phyloP scores from a whole-genome alignment of 1,284 basidiomycete genomes.

The Puccinia triticina region DNA sequence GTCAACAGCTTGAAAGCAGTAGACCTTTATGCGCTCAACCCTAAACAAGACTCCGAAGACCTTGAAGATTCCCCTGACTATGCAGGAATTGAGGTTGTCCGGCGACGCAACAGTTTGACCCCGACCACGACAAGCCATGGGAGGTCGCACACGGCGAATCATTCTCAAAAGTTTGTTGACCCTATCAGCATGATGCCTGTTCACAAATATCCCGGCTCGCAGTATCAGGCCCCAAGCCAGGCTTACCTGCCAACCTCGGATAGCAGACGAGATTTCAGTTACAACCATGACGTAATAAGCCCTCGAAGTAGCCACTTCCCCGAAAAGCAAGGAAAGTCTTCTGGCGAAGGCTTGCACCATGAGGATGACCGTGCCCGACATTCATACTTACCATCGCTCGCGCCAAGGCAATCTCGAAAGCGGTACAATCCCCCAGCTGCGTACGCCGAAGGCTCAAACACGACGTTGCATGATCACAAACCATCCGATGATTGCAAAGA shows the following conservation, averaged over 20 bases:
- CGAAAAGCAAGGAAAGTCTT: constrained; percentile 1
- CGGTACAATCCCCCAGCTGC: background rate
- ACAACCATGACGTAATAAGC: background rate
- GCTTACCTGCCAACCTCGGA: background rate
- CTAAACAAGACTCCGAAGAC: constrained; percentile 48
- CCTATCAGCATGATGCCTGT: background rate
- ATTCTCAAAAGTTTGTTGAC: background rate
- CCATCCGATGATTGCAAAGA: constrained; percentile 1
- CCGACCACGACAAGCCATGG: background rate
- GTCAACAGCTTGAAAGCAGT: constrained; percentile 24
- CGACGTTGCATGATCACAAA: background rate
- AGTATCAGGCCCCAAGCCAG: background rate
- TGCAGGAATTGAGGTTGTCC: constrained; percentile 42
- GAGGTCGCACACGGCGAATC: background rate
- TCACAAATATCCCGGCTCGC: background rate
- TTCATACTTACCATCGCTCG: background rate
- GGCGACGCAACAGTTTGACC: constrained; percentile 28
- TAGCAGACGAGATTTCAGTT: background rate
- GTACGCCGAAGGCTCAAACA: background rate
- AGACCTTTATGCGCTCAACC: constrained; percentile 27
- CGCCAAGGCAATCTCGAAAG: background rate
- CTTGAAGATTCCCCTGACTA: constrained; percentile 41
- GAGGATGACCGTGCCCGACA: background rate
- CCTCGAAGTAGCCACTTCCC: constrained; percentile 1
- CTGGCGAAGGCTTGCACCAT: background rate